phyloP scores from a whole-genome alignment of 495 filamentous ascomycete genomes.

The Cudoniella acicularis region DNA sequence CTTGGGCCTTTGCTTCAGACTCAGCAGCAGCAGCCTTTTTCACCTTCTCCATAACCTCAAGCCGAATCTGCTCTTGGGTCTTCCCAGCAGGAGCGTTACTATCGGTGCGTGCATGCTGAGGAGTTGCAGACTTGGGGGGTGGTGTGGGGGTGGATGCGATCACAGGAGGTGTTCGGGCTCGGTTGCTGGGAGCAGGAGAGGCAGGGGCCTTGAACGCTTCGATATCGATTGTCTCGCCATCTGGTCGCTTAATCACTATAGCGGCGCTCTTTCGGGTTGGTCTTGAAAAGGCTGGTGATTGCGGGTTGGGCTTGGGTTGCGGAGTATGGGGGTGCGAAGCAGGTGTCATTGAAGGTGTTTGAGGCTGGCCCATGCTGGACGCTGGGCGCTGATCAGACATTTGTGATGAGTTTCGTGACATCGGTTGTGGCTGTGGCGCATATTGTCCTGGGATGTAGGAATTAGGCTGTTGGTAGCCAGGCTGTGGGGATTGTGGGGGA shows the following conservation, averaged over 20 bases:
- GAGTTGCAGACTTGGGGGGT: slow-evolving; percentile 40
- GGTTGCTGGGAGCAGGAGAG: slow-evolving; percentile 42
- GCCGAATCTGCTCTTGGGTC: slow-evolving; percentile 45
- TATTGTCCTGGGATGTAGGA: slow-evolving; percentile 49
- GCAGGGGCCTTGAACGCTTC: slow-evolving; percentile 39
- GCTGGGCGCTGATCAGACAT: slow-evolving; percentile 70
- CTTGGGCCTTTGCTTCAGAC: slow-evolving; percentile 30
- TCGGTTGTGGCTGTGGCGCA: slow-evolving; percentile 53
- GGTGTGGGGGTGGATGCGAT: slow-evolving; percentile 50
- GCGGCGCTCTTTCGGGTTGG: slow-evolving; percentile 60
- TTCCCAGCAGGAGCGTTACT: slow-evolving; percentile 39
- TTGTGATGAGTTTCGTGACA: slow-evolving; percentile 83
- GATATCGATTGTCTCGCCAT: slow-evolving; percentile 57
- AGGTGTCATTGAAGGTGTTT: slow-evolving; percentile 40
- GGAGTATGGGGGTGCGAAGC: slow-evolving; percentile 49
- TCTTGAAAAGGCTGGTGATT: slow-evolving; percentile 56
- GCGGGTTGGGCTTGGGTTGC: slow-evolving; percentile 52
- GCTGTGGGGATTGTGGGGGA: slow-evolving; percentile 45
- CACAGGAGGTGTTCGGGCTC: slow-evolving; percentile 44
- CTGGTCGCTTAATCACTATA: slow-evolving; percentile 74
- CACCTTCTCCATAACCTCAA: slow-evolving; percentile 49
- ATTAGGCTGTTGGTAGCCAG: slow-evolving; percentile 43
- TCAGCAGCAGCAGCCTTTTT: slow-evolving; percentile 35
- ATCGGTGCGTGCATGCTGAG: slow-evolving; percentile 44
- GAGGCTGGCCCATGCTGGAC: slow-evolving; percentile 71